Evolutionary conservation across 305 asterid genomes (phyloP), one percentile per base, ranked within the genome.

Genomic region (Nicotiana rustica): DNA sequence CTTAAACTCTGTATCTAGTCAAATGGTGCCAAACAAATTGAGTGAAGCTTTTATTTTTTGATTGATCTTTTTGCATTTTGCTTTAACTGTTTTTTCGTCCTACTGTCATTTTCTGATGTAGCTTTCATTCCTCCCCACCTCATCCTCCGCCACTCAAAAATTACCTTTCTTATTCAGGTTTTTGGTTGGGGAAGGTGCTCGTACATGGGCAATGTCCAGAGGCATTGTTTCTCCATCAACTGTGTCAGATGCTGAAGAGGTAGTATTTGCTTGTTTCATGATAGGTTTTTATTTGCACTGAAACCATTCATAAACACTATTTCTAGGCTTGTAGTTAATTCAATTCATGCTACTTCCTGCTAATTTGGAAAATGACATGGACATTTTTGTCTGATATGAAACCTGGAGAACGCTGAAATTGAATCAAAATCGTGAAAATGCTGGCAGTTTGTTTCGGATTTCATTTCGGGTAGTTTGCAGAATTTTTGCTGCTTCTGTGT

Each of bases 161-260:
- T 52, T 10, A 13, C 59, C 17, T 52, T 12, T 52, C 17, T 12
- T 52, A 14, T 52, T 52, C 59, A 52, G 59, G 59, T 93, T 96
- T 86, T 88, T 96, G 90, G 99, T 90, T 60, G 99, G 99, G 82
- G 99, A 92, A 86, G 99, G 99, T 81, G 96, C 97, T 1, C 89
- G 86, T 55, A 75, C 70, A 84, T 96, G 98, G 99, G 98, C 97
- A 19, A 90, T 85, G 86, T 94, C 97, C 87, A 96, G 90, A 86
- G 97, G 95, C 77, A 83, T 94, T 85, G 85, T 62, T 82, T 80
- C 88, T 47, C 89, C 88, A 76, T 89, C 77, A 81, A 83, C 87
- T 78, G 65, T 82, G 55, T 84, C 62, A 84, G 94, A 91, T 83
- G 93, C 88, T 21, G 83, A 90, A 18, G 84, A 94, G 97, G 99